A percentile compares a stretch with the other conserved stretches of the same genome.
These are phyloP conservation scores for Aureobasidium sp. DNA, from an alignment of 2,329 filamentous ascomycete species.

Conservation along the genomic window DNA sequence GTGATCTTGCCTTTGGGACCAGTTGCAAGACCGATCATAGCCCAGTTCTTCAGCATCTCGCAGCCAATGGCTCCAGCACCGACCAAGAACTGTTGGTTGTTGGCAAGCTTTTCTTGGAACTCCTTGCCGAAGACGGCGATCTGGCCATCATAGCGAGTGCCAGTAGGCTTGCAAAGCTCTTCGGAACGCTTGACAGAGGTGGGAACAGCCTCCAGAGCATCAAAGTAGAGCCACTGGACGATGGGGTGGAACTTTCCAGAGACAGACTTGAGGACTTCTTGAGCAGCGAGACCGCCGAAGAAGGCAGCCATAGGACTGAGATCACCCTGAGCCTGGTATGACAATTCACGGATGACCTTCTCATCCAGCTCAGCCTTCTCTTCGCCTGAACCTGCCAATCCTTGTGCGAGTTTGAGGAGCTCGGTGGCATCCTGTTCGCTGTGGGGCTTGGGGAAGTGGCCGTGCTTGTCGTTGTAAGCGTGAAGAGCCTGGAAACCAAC, in stretches of 20 bases:
- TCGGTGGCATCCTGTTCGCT: constrained; percentile 75
- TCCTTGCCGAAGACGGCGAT: constrained; percentile 92
- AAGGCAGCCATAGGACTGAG: constrained; percentile 87
- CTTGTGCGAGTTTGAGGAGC: constrained; percentile 64
- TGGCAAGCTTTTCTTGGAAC: constrained; percentile 87
- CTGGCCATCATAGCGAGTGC: constrained; percentile 88
- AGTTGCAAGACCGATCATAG: constrained; percentile 90
- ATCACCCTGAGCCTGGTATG: constrained; percentile 88
- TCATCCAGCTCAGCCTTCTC: constrained; percentile 80
- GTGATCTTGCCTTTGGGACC: constrained; percentile 82
- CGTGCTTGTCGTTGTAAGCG: constrained; percentile 67
- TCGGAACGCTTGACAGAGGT: constrained; percentile 65
- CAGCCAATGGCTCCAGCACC: constrained; percentile 96
- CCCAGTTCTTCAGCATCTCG: constrained; percentile 99
- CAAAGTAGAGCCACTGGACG: constrained; percentile 92
- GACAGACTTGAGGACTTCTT: constrained; percentile 92
- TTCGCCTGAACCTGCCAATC: constrained; percentile 55
- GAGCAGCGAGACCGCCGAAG: constrained; percentile 86
- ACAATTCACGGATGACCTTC: constrained; percentile 85
- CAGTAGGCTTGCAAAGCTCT: constrained; percentile 76
- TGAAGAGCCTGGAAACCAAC: constrained; percentile 88
- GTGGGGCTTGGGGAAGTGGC: constrained; percentile 70
- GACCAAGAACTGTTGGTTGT: constrained; percentile 86
- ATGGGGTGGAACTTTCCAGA: constrained; percentile 98
- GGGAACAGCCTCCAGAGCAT: constrained; percentile 92